Conservation (phyloP, 306 rosid genomes). For the Quillaja saponaria region DNA sequence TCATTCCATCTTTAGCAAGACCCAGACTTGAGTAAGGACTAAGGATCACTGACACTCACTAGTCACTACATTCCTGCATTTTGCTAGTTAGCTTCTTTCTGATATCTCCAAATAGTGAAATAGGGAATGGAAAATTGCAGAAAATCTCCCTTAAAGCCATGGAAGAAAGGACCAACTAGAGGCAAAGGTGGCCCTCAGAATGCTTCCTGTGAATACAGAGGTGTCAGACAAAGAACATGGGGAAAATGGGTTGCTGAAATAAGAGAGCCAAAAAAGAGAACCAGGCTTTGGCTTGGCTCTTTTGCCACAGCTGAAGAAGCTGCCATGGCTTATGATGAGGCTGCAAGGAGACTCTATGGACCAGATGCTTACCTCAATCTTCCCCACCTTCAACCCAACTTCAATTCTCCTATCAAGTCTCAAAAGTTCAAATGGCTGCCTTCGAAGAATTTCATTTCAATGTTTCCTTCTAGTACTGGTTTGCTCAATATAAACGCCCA, state of each 20-base stretch:
- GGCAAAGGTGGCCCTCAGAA: constrained; percentile 98
- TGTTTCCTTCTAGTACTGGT: constrained; percentile 81
- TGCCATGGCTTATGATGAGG: constrained; percentile 95
- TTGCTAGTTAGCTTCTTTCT: constrained; percentile 1
- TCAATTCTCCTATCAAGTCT: constrained; percentile 38
- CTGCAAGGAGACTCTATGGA: constrained; percentile 90
- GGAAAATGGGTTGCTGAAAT: constrained; percentile 99
- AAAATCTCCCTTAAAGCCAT: constrained; percentile 77
- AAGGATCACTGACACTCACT: constrained; percentile 28
- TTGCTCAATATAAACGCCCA: constrained; percentile 86
- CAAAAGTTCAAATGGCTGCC: constrained; percentile 89
- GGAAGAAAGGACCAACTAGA: constrained; percentile 95
- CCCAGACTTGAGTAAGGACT: background rate
- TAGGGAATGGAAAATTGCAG: constrained; percentile 63
- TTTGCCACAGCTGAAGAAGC: constrained; percentile 96
- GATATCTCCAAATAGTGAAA: constrained; percentile 3
- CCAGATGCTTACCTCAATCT: constrained; percentile 93
- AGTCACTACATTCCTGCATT: too few species aligned
- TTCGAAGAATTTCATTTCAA: constrained; percentile 77
- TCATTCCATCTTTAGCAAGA: constrained; percentile 31
- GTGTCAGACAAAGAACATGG: constrained; percentile 95
- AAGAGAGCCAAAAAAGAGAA: constrained; percentile 93
- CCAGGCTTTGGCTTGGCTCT: constrained; percentile 94
- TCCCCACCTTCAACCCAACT: constrained; percentile 67
- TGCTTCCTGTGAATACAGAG: constrained; percentile 82